Evolutionary conservation across 495 filamentous ascomycete species (phyloP), one percentile per base, ranked within the genome.

Genomic region (Hypoxylon lenormandii): DNA sequence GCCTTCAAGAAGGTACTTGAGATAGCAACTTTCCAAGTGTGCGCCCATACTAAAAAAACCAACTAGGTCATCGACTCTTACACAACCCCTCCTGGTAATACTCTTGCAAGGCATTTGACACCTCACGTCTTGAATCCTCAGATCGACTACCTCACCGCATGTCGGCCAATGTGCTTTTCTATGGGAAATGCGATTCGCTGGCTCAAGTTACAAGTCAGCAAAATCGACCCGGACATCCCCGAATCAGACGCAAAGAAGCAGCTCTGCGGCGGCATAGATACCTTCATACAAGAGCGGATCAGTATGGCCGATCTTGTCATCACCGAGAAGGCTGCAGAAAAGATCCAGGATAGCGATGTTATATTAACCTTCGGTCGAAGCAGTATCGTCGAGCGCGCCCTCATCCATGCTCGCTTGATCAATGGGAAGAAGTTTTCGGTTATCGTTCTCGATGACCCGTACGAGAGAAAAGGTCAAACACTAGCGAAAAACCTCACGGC

Each of bases 111-210:
- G 12, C 93, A 98, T 81, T 87, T 98, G 68, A 94, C 92, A 22
- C 89, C 91, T n/a, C 92, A 97, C 71, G 87, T 89, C 68, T 85
- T 98, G 60, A 95, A 92, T 60, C 91, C 93, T 60, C 95, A 98
- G 79, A 97, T 98, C 66, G 92, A 93, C 63, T 97, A 94, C 74
- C 88, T 98, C 26, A 91, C 90, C 43, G 92, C 93, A 60, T 97
- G 93, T 74, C 90, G 95, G 5, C 93, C 95, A 10, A 90, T 98
- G 78, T 94, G 91, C 51, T 92, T 95, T 76, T 91, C 90, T 42
- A 94, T 97, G 88, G 94, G 96, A 58, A 98, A 97, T 78, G 92
- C 93, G 16, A 97, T 98, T 76, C 87, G 96, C 37, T 92, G 93
- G 80, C 84, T 98, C 16, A 98, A 98, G 80, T 84, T 95, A 26